Evolutionary conservation across 1,284 basidiomycete genomes (phyloP), one percentile per base, ranked within the genome.

Genomic region (Ganoderma sp.): DNA sequence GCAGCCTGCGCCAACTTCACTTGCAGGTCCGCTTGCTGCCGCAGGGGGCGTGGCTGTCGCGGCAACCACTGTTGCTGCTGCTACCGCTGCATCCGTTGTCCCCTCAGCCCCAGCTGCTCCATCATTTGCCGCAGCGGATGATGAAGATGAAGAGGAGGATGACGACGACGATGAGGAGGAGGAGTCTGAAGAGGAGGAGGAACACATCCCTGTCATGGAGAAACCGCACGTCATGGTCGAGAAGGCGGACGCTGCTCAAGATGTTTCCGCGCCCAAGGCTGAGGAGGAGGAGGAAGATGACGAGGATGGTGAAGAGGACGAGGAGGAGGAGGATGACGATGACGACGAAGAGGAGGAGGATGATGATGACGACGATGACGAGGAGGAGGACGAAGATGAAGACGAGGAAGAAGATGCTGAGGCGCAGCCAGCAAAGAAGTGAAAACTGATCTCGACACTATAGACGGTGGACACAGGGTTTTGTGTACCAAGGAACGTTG

Each of bases 161-260:
- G 58, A 43, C 7, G 66, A 69, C 8, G 64, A 69, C 22, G 68
- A 66, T 19, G 65, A 58, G 6, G 64, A 63, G 2, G 62, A 62
- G 0, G 65, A 62, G 3, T 52, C 61, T 4, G 67, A 64, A 2
- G 67, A 61, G 9, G 65, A 64, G 7, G 65, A 69, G 15, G 67
- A 69, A 22, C 63, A 71, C 3, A 64, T 58, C 15, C 58, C 58
- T 0, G 58, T 60, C 39, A 60, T 60, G 58, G 58, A 60, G 41
- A 41, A 60, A 8, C 58, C 58, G 9, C 58, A 60, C 22, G 5
- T 60, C 58, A 60, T 60, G 41, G 12, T 39, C 37, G 65, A 67
- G 28, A 63, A 48, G 32, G 22, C 41, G 1, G 62, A 57, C 9
- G 41, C 39, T 12, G 43, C 45, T 9, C 60, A 52, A 22, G 58